A percentile compares a stretch with the other conserved stretches of the same genome.
Evolutionary conservation across 495 filamentous ascomycete species (phyloP).

Genomic region (Talaromyces ruber): DNA sequence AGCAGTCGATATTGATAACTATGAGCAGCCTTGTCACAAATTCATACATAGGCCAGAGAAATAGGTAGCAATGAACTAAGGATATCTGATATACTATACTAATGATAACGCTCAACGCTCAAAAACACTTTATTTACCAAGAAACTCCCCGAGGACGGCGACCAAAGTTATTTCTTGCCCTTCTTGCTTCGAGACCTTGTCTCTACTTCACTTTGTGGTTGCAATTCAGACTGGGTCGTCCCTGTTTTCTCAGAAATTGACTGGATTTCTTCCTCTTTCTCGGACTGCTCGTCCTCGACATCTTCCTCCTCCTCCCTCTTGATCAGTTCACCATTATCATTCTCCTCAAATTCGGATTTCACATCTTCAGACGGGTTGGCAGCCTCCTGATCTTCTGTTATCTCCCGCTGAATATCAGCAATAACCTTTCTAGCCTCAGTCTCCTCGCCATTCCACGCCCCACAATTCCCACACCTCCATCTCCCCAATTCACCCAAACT

Average conservation of each 20-base stretch:
- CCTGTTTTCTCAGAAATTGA: background rate
- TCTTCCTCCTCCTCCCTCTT: background rate
- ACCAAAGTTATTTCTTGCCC: background rate
- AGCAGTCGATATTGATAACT: too few species aligned
- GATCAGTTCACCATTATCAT: background rate
- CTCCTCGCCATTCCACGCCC: conserved; percentile 75
- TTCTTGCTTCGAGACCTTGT: background rate
- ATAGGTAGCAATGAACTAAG: background rate
- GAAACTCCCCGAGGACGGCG: background rate
- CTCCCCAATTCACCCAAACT: conserved; percentile 69
- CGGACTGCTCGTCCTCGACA: background rate
- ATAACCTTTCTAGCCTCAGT: conserved; percentile 58
- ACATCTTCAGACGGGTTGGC: background rate
- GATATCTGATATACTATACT: background rate
- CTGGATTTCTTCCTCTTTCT: background rate
- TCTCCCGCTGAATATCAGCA: conserved; percentile 12
- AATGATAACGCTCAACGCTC: background rate
- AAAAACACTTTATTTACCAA: background rate
- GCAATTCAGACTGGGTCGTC: background rate
- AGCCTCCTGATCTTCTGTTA: background rate
- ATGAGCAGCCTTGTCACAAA: too few species aligned
- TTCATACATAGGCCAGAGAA: background rate
- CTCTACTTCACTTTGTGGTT: background rate
- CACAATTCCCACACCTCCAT: conserved; percentile 86
- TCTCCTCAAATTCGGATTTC: background rate